Evolutionary conservation across 306 rosid genomes (phyloP).

Genomic region (Medicago lupulina): DNA sequence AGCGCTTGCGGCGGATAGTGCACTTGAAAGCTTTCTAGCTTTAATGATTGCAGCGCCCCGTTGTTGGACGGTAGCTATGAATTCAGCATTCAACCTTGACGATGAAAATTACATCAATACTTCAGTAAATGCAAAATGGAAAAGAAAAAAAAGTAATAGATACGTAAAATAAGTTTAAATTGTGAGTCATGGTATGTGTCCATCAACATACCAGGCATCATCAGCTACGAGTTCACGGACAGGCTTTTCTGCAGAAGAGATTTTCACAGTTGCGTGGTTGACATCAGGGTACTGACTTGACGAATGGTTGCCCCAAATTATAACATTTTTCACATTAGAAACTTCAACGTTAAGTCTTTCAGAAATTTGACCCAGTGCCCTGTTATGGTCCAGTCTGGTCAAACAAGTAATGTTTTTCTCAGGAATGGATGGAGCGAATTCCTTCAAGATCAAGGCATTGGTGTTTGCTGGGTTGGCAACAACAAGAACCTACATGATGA

Average conservation of each 20-base stretch:
- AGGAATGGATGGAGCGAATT: conserved; percentile 93
- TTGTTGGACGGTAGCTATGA: conserved; percentile 94
- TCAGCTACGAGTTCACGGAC: conserved; percentile 84
- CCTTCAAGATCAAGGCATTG: conserved; percentile 93
- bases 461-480: conserved; percentile 98
- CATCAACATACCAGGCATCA: conserved; percentile 69
- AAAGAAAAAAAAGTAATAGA: background rate
- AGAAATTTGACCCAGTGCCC: conserved; percentile 98
- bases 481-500: conserved; percentile 80
- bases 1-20: conserved; percentile 94
- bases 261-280: conserved; percentile 84
- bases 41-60: conserved; percentile 99
- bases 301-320: conserved; percentile 98
- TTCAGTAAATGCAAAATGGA: background rate
- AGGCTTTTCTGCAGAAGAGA: conserved; percentile 70
- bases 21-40: conserved; percentile 95
- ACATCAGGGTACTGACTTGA: conserved; percentile 97
- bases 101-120: conserved; percentile 18
- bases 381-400: conserved; percentile 96
- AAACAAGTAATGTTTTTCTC: conserved; percentile 87
- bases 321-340: conserved; percentile 84
- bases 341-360: conserved; percentile 84
- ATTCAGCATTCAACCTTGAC: conserved; percentile 83
- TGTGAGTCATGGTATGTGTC: background rate
- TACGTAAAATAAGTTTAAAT: background rate